Conservation (phyloP, 345 rosid species). For the Aquilaria sinensis region DNA sequence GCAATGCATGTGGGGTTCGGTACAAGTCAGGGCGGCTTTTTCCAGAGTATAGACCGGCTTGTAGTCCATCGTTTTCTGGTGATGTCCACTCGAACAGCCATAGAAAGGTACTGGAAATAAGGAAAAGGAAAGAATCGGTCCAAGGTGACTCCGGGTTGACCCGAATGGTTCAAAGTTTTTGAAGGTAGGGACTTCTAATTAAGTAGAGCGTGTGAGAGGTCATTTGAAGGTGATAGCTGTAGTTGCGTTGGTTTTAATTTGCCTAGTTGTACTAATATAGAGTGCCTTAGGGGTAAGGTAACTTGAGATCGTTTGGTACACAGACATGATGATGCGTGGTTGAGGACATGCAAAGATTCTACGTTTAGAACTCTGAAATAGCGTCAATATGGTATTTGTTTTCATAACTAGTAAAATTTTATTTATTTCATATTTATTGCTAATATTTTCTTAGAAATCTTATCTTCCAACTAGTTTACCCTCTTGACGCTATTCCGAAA, state of each 20-base stretch:
- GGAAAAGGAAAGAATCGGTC: conserved; percentile 28
- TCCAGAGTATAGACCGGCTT: conserved; percentile 58
- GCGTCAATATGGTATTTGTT: no score
- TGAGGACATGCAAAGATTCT: no score
- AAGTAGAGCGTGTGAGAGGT: conserved; percentile 6
- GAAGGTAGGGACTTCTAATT: conserved; percentile 9
- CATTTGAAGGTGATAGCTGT: not conserved
- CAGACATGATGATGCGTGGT: no score
- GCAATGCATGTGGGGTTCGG: conserved; percentile 62
- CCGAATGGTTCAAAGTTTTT: conserved; percentile 27
- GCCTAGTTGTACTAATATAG: not conserved
- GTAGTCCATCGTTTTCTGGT: conserved; percentile 48
- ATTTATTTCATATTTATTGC: no score
- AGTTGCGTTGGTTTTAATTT: not conserved
- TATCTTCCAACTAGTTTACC: no score
- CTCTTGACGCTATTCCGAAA: no score
- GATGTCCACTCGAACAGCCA: conserved; percentile 49
- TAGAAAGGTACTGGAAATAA: conserved; percentile 47
- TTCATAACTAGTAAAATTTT: no score
- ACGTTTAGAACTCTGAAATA: no score
- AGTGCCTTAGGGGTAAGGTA: not conserved
- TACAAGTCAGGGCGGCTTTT: conserved; percentile 56
- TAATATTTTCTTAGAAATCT: no score
- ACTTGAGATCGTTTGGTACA: no score
- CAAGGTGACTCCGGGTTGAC: conserved; percentile 13